phyloP scores from a whole-genome alignment of 2,329 filamentous ascomycete species.

The Talaromyces sp. region DNA sequence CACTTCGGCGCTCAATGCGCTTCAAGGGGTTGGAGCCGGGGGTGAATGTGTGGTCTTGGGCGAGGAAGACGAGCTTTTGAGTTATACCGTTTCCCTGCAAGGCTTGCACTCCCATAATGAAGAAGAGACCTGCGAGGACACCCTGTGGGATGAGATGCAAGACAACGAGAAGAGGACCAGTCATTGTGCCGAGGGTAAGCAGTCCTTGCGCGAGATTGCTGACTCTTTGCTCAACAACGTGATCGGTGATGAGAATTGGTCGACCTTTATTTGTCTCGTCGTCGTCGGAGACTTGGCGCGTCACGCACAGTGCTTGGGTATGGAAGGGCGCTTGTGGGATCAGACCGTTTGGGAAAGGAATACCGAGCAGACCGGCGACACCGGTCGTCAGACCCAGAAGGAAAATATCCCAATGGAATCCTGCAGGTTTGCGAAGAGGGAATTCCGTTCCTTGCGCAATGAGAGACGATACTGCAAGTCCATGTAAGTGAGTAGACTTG shows the following conservation, averaged over 20 bases:
- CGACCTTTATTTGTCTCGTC: slow-evolving; percentile 60
- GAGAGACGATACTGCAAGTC: slow-evolving; percentile 65
- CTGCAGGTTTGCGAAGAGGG: slow-evolving; percentile 72
- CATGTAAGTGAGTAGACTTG: background rate
- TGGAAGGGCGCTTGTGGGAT: slow-evolving; percentile 83
- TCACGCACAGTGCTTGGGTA: slow-evolving; percentile 73
- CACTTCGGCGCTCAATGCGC: slow-evolving; percentile 56
- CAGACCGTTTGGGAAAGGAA: slow-evolving; percentile 78
- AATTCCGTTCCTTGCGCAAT: slow-evolving; percentile 82
- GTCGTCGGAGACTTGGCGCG: slow-evolving; percentile 51
- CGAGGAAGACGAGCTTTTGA: slow-evolving; percentile 66
- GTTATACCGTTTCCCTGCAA: slow-evolving; percentile 75
- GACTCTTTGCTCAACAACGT: slow-evolving; percentile 65
- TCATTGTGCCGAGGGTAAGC: slow-evolving; percentile 74
- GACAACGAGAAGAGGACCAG: slow-evolving; percentile 67
- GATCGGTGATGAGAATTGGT: slow-evolving; percentile 58
- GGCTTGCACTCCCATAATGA: slow-evolving; percentile 78
- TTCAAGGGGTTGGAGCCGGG: slow-evolving; percentile 56
- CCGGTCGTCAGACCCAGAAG: slow-evolving; percentile 74
- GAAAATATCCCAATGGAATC: slow-evolving; percentile 83
- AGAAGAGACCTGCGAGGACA: slow-evolving; percentile 76
- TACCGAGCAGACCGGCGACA: slow-evolving; percentile 68
- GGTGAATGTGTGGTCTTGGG: slow-evolving; percentile 62
- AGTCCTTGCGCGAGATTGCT: slow-evolving; percentile 76
- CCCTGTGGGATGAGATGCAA: slow-evolving; percentile 75